phyloP scores from a whole-genome alignment of 306 rosid genomes.

The cucumber (Cucumis sativus) region DNA sequence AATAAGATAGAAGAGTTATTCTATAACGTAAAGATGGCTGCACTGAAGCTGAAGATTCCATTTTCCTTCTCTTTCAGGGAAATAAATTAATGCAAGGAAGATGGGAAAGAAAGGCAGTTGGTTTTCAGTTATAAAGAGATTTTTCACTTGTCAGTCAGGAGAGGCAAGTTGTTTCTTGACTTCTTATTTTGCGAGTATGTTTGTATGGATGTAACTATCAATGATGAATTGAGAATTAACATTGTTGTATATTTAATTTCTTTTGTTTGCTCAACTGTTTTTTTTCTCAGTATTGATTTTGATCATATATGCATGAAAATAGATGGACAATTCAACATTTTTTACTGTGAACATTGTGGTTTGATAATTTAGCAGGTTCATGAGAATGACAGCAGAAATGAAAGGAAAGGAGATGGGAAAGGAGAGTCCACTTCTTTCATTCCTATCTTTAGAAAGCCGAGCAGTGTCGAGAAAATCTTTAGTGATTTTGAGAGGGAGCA shows the following conservation, averaged over 20 bases:
- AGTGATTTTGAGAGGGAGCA: slow-evolving; percentile 94
- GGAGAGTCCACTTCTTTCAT: slow-evolving; percentile 64
- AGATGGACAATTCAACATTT: neutral
- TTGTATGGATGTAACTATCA: neutral
- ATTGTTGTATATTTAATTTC: neutral
- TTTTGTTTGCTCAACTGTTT: neutral
- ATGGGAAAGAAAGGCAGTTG: slow-evolving; percentile 96
- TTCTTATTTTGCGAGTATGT: neutral
- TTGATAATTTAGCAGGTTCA: slow-evolving; percentile 33
- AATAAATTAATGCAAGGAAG: slow-evolving; percentile 25
- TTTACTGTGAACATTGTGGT: neutral
- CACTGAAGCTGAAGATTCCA: neutral
- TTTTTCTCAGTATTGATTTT: neutral
- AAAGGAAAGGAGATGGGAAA: slow-evolving; percentile 62
- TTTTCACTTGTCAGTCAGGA: slow-evolving; percentile 65
- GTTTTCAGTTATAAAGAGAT: slow-evolving; percentile 84
- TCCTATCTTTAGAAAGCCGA: slow-evolving; percentile 82
- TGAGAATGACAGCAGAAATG: slow-evolving; percentile 53
- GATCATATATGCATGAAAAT: neutral
- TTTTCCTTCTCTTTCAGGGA: slow-evolving; percentile 27
- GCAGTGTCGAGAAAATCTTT: slow-evolving; percentile 89
- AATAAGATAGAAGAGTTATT: neutral
- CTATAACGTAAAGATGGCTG: neutral
- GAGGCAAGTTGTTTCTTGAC: slow-evolving; percentile 20
- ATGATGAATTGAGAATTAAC: neutral